Conservation (phyloP, 2,329 filamentous ascomycete species). For the Coniochaeta sp. region DNA sequence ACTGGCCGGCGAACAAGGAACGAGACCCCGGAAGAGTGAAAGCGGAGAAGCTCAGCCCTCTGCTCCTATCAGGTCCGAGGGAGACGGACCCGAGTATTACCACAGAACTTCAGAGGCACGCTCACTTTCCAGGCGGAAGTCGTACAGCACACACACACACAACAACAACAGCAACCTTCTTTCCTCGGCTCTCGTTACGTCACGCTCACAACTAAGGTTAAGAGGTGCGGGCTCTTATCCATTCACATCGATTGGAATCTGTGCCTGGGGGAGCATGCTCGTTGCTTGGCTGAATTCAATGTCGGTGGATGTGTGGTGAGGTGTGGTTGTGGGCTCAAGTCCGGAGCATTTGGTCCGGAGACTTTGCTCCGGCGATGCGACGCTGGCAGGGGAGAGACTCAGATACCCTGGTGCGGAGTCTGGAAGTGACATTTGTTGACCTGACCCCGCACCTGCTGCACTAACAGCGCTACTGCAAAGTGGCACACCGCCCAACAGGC, state of each 20-base stretch:
- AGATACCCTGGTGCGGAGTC: too few species aligned
- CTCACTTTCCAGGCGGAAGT: not conserved
- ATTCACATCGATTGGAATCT: not conserved
- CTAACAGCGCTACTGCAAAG: not conserved
- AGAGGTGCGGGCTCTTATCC: not conserved
- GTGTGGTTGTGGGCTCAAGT: not conserved
- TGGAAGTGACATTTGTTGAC: too few species aligned
- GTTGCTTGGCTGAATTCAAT: not conserved
- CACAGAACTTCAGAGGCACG: too few species aligned
- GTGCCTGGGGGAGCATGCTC: not conserved
- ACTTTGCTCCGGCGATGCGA: not conserved
- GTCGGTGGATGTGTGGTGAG: not conserved
- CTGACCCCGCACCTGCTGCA: not conserved
- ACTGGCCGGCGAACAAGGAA: too few species aligned
- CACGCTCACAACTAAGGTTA: not conserved
- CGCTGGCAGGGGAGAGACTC: not conserved
- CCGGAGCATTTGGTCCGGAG: not conserved
- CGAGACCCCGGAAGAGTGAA: too few species aligned
- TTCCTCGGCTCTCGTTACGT: not conserved
- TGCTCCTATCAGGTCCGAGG: too few species aligned
- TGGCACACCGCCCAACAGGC: not conserved
- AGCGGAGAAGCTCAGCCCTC: too few species aligned
- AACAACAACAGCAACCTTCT: too few species aligned
- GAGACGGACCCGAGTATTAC: too few species aligned
- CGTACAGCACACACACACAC: not conserved